A percentile compares a stretch with the other conserved stretches of the same genome.
Conservation (phyloP, 225 moss, liverwort and hornwort genomes). For the Polytrichum formosum region DNA sequence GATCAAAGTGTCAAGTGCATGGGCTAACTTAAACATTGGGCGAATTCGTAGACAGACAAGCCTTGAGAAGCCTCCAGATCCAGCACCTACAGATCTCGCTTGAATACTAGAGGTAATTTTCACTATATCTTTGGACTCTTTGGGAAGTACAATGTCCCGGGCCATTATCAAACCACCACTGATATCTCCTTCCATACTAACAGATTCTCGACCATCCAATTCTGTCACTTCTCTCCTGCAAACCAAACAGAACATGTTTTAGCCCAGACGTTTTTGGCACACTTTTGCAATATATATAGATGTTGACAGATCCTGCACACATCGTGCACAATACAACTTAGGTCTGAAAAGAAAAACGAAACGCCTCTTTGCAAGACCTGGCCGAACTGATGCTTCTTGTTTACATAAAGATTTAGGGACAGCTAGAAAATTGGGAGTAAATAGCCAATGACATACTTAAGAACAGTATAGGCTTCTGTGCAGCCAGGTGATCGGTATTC, state of each 20-base stretch:
- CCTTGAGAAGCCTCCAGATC: conserved; percentile 90
- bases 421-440: no score
- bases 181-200: conserved; percentile 79
- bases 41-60: conserved; percentile 80
- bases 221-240: conserved; percentile 61
- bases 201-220: conserved; percentile 27
- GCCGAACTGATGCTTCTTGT: no score
- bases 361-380: no score
- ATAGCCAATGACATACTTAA: conserved; percentile 36
- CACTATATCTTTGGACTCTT: conserved; percentile 34
- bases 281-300: no score
- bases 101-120: conserved; percentile 72
- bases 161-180: conserved; percentile 79
- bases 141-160: conserved; percentile 48
- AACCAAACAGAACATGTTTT: not conserved
- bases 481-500: conserved; percentile 86
- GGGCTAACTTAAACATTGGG: conserved; percentile 63
- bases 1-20: conserved; percentile 45
- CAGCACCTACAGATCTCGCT: conserved; percentile 79
- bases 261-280: no score
- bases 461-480: conserved; percentile 66
- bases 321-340: no score
- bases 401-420: no score
- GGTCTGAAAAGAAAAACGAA: no score
- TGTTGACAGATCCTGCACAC: no score